phyloP scores from a whole-genome alignment of 106 monocot species.

The Triglochin maritima region DNA sequence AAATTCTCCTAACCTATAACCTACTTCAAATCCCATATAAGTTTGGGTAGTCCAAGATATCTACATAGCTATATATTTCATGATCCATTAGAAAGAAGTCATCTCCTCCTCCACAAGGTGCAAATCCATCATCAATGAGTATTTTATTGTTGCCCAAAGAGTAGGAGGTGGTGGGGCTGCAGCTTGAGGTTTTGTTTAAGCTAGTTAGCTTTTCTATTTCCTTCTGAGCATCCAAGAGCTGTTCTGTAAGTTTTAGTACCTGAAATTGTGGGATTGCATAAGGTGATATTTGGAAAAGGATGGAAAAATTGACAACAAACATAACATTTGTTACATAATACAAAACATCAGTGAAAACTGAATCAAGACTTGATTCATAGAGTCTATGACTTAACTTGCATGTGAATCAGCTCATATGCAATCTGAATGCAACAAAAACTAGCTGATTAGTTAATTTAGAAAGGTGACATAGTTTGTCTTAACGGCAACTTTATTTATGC shows the following conservation, averaged over 20 bases:
- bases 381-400: too few relatives aligned
- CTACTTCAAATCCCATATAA: constrained; percentile 1
- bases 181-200: not conserved
- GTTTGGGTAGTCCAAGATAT: constrained; percentile 5
- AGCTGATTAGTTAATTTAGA: too few relatives aligned
- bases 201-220: constrained; percentile 3
- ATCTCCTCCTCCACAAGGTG: not conserved
- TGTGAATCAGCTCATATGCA: too few relatives aligned
- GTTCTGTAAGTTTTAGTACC: constrained; percentile 8
- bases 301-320: too few relatives aligned
- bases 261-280: not conserved
- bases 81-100: constrained; percentile 6
- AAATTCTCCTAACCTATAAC: not conserved
- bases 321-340: too few relatives aligned
- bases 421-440: too few relatives aligned
- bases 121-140: not conserved
- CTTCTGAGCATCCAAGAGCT: constrained; percentile 14
- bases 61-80: not conserved
- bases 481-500: too few relatives aligned
- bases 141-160: constrained; percentile 2
- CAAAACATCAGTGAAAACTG: too few relatives aligned
- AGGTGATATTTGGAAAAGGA: too few relatives aligned
- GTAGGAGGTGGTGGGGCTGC: constrained; percentile 3
- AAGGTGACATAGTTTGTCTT: too few relatives aligned
- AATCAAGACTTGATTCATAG: too few relatives aligned